These are phyloP conservation scores for Lipomyces lipofer DNA, from an alignment of 805 yeast species.

Conservation along the genomic window DNA sequence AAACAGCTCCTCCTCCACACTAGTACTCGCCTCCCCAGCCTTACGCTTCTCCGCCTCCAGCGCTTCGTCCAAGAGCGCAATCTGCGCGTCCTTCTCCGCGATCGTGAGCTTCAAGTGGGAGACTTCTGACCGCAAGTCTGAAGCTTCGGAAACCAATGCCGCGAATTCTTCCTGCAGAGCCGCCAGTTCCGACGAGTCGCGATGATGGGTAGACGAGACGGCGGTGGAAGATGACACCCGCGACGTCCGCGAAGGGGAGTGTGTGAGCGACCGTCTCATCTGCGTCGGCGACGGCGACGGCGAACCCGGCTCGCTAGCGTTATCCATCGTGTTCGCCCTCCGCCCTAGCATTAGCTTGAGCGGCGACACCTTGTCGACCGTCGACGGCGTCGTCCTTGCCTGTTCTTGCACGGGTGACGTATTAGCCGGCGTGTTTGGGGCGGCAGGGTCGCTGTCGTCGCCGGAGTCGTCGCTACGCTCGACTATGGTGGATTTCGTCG, in stretches of 20 bases:
- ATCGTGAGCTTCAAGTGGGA: slow-evolving; percentile 13
- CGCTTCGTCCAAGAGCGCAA: slow-evolving; percentile 48
- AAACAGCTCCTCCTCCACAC: slow-evolving; percentile 19
- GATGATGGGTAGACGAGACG: not conserved
- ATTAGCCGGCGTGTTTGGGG: not conserved
- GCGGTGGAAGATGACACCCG: not conserved
- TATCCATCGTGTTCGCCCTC: not conserved
- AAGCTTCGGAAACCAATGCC: slow-evolving; percentile 1
- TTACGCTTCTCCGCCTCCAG: slow-evolving; percentile 42
- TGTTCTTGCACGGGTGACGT: not conserved
- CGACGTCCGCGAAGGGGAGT: not conserved
- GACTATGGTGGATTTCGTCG: slow-evolving; percentile 77
- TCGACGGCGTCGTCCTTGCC: not conserved
- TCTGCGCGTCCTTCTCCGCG: slow-evolving; percentile 45
- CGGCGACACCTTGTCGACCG: not conserved
- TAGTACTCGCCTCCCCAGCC: not conserved
- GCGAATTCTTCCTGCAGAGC: slow-evolving; percentile 4
- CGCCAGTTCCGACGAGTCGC: not conserved
- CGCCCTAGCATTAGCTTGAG: not conserved
- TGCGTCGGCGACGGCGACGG: not conserved
- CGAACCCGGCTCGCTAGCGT: not conserved
- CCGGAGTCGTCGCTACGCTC: slow-evolving; percentile 89
- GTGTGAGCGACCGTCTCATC: not conserved
- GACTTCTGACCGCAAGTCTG: slow-evolving; percentile 1
- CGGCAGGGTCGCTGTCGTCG: slow-evolving; percentile 40